Percentiles rank a stretch among this genome's conserved stretches.
Conservation (phyloP, 176 grass and related monocot genomes). For the Urochloa ruziziensis region DNA sequence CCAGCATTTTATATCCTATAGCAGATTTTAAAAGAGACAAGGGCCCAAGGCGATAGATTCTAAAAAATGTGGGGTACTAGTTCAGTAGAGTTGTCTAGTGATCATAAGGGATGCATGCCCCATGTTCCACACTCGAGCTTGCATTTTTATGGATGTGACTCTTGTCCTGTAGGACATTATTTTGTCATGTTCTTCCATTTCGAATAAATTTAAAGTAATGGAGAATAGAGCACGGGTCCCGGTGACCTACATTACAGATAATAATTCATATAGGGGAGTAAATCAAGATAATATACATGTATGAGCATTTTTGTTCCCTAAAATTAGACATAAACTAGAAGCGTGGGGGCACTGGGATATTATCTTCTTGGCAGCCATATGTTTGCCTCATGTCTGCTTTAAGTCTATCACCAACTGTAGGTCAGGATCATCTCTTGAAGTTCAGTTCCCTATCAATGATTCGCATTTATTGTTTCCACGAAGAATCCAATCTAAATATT, state of each 20-base stretch:
- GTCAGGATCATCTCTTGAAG: not conserved
- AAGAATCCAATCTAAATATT: not conserved
- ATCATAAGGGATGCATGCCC: not conserved
- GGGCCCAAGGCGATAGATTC: not conserved
- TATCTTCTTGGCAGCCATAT: constrained; percentile 2
- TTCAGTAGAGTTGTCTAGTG: not conserved
- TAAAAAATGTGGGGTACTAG: not conserved
- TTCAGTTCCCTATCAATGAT: constrained; percentile 12
- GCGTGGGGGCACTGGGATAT: not conserved
- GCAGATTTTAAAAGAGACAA: not conserved
- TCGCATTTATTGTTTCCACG: not conserved
- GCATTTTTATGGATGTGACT: not conserved
- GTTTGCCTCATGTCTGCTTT: not conserved
- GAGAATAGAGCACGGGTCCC: not conserved
- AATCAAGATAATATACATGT: not conserved
- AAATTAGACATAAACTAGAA: not conserved
- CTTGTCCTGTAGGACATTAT: not conserved
- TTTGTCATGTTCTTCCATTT: constrained; percentile 1
- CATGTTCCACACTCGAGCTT: not conserved
- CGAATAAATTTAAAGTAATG: not conserved
- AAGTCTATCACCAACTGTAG: constrained; percentile 18
- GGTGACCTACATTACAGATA: not conserved
- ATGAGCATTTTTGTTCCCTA: not conserved
- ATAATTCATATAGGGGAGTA: not conserved
- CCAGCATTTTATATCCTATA: not conserved